Base-by-base conservation (phyloP, 2,329 filamentous ascomycete species). In the Aphanoascus verrucosus region DNA sequence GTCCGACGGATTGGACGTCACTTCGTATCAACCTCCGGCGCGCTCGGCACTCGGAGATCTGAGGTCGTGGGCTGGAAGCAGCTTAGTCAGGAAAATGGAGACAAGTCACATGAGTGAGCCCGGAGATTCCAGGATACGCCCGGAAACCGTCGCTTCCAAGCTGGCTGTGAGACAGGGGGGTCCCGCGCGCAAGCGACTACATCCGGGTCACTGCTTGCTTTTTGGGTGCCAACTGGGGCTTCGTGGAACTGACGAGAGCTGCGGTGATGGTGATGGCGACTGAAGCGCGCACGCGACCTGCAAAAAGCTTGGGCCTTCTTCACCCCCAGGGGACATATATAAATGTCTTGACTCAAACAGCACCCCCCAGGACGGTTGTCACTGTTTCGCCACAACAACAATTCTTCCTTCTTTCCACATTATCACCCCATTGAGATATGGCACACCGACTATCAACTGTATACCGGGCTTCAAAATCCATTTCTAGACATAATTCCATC, bases 131-230 rank as follows among this genome's bases (percentile, higher is more conserved):
- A 31, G 56, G 52, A 57, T 40, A 58, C 7, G 5, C 14, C 44
- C 55, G 57, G 57, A 58, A 43, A 56, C 1, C 9, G 23, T 54
- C 57, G 57, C 49, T 44, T 58, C 23, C 50, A 19, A 35, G 31
- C 28, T 17, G 4, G n/a, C 31, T 34, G 42, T 20, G 11, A 17
- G 40, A 40, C 38, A 40, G 53, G 42, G 32, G 46, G 31, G 50
- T 19, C 50, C 23, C 50, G 50, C 50, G 12, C 14, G 19, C 28
- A 52, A 52, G 50, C 50, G 50, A 45, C 42, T 52, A 4, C 50
- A 52, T 52, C 50, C 50, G 50, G 7, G 4, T n/a, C 12, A 23
- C 20, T 31, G 7, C 11, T 40, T 49, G 34, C 35, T 28, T 49
- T 49, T 49, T 38, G 46, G 28, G 46, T 49, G 46, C 46, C 46